These are phyloP conservation scores for Monilinia polystroma DNA, from an alignment of 2,329 filamentous ascomycete species.

Conservation along the genomic window DNA sequence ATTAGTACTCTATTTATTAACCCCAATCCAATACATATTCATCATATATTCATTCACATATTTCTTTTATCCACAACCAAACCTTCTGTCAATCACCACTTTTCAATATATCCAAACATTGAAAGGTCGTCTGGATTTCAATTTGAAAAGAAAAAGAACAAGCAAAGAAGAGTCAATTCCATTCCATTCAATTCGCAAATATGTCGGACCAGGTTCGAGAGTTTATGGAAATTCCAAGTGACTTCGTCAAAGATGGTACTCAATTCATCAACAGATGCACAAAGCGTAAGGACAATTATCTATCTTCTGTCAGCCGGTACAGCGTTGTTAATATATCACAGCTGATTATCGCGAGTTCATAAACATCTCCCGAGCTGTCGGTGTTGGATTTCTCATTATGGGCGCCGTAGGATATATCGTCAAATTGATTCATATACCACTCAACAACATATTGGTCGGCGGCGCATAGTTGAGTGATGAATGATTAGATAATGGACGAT, in stretches of 20 bases:
- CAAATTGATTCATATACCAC: constrained; percentile 53
- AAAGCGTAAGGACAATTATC: constrained; percentile 43
- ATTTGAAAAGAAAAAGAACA: background rate
- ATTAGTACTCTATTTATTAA: no score
- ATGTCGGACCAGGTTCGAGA: constrained; percentile 59
- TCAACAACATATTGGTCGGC: constrained; percentile 53
- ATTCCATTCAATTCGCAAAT: constrained; percentile 27
- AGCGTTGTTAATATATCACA: constrained; percentile 26
- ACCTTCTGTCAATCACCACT: background rate
- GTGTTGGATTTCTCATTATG: constrained; percentile 54
- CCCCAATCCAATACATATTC: background rate
- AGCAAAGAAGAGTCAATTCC: background rate
- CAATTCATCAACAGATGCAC: constrained; percentile 47
- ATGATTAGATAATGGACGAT: background rate
- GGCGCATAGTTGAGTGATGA: constrained; percentile 38
- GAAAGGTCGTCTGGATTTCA: no score
- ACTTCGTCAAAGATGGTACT: constrained; percentile 48
- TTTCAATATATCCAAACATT: background rate
- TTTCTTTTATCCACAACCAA: background rate
- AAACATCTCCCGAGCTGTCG: constrained; percentile 52
- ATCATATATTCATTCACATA: background rate
- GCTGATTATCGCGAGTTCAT: constrained; percentile 44
- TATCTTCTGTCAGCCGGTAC: background rate
- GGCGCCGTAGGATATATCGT: constrained; percentile 53
- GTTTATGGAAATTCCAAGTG: constrained; percentile 53